Conservation (phyloP, 305 asterid genomes). For the Lippia alba region DNA sequence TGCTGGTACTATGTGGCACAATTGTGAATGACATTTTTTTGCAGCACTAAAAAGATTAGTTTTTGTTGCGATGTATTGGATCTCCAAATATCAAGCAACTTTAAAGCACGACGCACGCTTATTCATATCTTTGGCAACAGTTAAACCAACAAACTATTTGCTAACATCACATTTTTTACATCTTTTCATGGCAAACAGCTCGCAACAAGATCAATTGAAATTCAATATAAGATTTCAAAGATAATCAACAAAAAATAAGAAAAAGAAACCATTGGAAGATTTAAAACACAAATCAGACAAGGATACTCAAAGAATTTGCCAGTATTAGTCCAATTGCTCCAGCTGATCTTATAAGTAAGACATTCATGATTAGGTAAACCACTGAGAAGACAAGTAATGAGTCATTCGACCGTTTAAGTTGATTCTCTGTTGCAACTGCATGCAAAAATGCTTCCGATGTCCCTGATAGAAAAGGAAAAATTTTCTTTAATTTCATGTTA, state of each 20-base stretch:
- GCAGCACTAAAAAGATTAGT: neutral
- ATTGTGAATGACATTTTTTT: neutral
- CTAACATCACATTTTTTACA: neutral
- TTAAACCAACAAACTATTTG: neutral
- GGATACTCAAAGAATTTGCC: constrained; percentile 98
- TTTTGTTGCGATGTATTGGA: neutral
- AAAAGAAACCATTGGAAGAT: constrained; percentile 19
- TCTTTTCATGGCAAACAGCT: neutral
- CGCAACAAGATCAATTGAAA: constrained; percentile 3
- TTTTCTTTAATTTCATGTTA: constrained; percentile 10
- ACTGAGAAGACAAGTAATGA: constrained; percentile 77
- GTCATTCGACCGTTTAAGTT: constrained; percentile 80
- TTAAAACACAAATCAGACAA: constrained; percentile 25
- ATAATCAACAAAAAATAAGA: neutral
- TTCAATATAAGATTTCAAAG: neutral
- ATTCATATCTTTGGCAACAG: neutral
- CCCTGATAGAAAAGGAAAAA: constrained; percentile 52
- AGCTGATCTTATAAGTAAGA: constrained; percentile 74
- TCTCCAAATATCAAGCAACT: neutral
- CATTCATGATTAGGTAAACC: constrained; percentile 69
- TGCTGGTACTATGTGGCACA: neutral
- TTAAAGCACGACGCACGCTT: constrained; percentile 16
- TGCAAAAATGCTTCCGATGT: constrained; percentile 97
- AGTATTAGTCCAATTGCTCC: constrained; percentile 88
- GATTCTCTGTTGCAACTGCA: constrained; percentile 86